Percentiles rank a stretch among this genome's conserved stretches.
Evolutionary conservation across 371 early-diverging fungal genomes (phyloP).

Genomic region (Lichtheimia ramosa): DNA sequence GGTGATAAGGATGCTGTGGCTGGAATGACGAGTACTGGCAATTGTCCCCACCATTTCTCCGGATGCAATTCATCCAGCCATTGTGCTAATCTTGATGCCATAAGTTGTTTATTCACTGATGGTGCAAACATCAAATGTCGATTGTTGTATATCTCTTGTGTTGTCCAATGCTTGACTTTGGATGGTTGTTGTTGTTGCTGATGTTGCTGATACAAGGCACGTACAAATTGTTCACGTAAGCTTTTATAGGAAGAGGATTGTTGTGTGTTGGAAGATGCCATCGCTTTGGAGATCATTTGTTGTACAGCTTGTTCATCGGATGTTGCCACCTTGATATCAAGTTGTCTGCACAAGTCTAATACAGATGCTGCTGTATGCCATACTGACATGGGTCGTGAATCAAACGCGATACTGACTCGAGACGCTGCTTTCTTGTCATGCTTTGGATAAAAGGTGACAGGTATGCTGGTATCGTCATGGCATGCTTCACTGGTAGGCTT

Average conservation of each 20-base stretch:
- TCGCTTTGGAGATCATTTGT: not conserved
- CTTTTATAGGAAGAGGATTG: constrained; percentile 3
- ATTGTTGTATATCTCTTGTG: constrained; percentile 18
- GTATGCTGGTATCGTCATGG: not conserved
- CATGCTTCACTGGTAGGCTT: not conserved
- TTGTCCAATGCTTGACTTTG: not conserved
- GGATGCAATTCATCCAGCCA: constrained; percentile 34
- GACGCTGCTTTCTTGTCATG: not conserved
- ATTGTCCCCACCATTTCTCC: constrained; percentile 37
- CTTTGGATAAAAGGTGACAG: constrained; percentile 11
- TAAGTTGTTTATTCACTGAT: constrained; percentile 10
- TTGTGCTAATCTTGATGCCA: constrained; percentile 14
- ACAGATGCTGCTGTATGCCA: constrained; percentile 8
- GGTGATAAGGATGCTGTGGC: not conserved
- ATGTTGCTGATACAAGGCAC: constrained; percentile 22
- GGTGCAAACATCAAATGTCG: constrained; percentile 28
- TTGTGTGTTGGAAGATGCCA: not conserved
- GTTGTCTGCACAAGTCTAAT: not conserved
- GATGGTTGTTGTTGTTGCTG: constrained; percentile 5
- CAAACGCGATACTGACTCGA: not conserved
- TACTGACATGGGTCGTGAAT: not conserved
- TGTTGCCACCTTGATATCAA: constrained; percentile 6
- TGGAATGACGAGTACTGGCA: constrained; percentile 28
- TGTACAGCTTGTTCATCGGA: constrained; percentile 5
- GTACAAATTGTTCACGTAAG: constrained; percentile 34